These are phyloP conservation scores for Choanephora cucurbitarum DNA, from an alignment of 371 early-diverging fungal genomes.

Conservation along the genomic window DNA sequence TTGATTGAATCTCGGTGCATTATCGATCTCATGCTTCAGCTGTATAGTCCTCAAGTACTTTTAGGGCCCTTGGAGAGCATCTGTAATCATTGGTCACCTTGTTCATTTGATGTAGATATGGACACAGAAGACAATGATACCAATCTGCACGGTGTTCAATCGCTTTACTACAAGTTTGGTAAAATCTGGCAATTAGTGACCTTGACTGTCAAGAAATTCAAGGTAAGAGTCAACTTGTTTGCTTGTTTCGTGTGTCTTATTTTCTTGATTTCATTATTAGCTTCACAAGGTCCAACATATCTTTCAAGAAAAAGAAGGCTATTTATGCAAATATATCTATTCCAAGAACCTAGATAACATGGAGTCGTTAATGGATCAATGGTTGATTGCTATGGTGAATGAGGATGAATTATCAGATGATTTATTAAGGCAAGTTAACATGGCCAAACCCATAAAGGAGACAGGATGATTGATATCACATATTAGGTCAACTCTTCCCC, in stretches of 20 bases:
- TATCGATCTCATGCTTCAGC: slow-evolving; percentile 47
- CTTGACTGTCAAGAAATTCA: slow-evolving; percentile 33
- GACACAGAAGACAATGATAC: slow-evolving; percentile 31
- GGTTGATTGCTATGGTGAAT: slow-evolving; percentile 38
- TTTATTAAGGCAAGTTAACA: slow-evolving; percentile 27
- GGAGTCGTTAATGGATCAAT: slow-evolving; percentile 32
- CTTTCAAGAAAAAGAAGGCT: slow-evolving; percentile 31
- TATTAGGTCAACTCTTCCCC: slow-evolving; percentile 30
- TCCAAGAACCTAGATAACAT: slow-evolving; percentile 25
- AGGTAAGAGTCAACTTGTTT: too few species aligned
- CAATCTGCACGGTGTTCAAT: slow-evolving; percentile 36
- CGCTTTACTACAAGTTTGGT: slow-evolving; percentile 39
- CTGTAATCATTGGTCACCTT: slow-evolving; percentile 44
- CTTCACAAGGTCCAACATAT: slow-evolving; percentile 33
- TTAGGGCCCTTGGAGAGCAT: slow-evolving; percentile 39
- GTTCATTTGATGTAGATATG: slow-evolving; percentile 18
- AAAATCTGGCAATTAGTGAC: slow-evolving; percentile 44
- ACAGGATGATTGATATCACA: slow-evolving; percentile 1
- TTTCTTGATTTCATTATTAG: slow-evolving; percentile 7
- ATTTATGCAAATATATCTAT: slow-evolving; percentile 39
- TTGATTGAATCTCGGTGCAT: slow-evolving; percentile 34
- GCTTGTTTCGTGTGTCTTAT: too few species aligned
- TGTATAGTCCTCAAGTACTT: slow-evolving; percentile 36
- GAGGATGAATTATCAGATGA: slow-evolving; percentile 40
- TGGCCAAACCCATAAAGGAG: too few species aligned